These are phyloP conservation scores for Russula ochroleuca DNA, from an alignment of 768 basidiomycete species.

Conservation along the genomic window DNA sequence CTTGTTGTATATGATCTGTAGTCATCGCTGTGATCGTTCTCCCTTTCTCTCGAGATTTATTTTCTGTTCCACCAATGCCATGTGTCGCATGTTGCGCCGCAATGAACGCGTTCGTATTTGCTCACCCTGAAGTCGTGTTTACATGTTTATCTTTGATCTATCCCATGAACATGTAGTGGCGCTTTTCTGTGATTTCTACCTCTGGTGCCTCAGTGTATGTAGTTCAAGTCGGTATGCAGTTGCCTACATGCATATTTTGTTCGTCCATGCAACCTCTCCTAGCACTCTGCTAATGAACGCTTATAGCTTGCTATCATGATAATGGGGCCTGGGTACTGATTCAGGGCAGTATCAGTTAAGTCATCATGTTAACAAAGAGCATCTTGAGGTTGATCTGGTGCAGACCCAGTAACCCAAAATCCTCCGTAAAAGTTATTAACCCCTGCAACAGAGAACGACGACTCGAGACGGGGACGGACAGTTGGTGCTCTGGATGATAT, in stretches of 20 bases:
- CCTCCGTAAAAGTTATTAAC: too few relatives aligned
- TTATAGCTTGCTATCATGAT: background rate
- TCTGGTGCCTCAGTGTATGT: background rate
- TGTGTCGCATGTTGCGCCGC: slow-evolving; percentile 10
- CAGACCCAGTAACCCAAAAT: too few relatives aligned
- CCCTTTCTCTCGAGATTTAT: background rate
- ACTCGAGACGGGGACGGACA: too few relatives aligned
- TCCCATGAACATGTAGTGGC: background rate
- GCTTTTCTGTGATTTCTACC: background rate
- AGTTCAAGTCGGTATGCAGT: background rate
- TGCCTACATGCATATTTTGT: background rate
- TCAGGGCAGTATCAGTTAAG: background rate
- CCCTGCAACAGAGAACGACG: too few relatives aligned
- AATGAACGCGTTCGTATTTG: slow-evolving; percentile 15
- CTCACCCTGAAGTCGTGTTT: slow-evolving; percentile 9
- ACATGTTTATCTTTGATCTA: slow-evolving; percentile 1
- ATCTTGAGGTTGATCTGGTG: too few relatives aligned
- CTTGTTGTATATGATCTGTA: slow-evolving; percentile 26
- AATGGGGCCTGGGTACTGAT: background rate
- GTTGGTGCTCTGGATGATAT: too few relatives aligned
- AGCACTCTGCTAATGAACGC: background rate
- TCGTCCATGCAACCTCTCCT: background rate
- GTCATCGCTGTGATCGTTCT: slow-evolving; percentile 8
- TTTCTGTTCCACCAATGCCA: background rate
- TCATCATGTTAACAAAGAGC: background rate